phyloP scores from a whole-genome alignment of 2,329 filamentous ascomycete genomes.

The Epichloe hybrida region DNA sequence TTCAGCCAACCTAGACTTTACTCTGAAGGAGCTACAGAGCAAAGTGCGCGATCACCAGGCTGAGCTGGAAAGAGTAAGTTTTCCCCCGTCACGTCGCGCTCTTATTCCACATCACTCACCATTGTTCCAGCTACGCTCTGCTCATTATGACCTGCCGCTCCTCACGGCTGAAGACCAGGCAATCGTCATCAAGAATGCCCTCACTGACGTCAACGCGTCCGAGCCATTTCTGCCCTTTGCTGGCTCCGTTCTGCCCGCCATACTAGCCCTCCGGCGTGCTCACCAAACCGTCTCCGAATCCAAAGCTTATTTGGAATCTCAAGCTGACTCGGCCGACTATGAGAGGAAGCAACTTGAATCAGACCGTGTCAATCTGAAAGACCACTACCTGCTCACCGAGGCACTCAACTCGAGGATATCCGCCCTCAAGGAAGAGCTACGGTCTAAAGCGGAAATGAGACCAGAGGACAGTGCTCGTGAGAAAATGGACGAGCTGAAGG shows the following conservation, averaged over 20 bases:
- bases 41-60: slow-evolving; percentile 41
- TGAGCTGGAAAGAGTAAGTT: slow-evolving; percentile 31
- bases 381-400: slow-evolving; percentile 41
- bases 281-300: slow-evolving; percentile 52
- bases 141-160: slow-evolving; percentile 9
- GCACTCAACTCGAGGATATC: slow-evolving; percentile 44
- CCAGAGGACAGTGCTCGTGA: slow-evolving; percentile 49
- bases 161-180: slow-evolving; percentile 18
- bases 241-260: slow-evolving; percentile 54
- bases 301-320: slow-evolving; percentile 40
- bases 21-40: slow-evolving; percentile 51
- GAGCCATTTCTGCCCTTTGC: slow-evolving; percentile 53
- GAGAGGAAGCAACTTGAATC: slow-evolving; percentile 34
- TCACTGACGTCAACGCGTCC: slow-evolving; percentile 46
- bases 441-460: slow-evolving; percentile 42
- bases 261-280: slow-evolving; percentile 57
- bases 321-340: slow-evolving; percentile 27
- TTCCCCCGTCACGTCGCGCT: neutral
- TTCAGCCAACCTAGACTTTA: slow-evolving; percentile 46
- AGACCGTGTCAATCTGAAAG: slow-evolving; percentile 36
- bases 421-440: slow-evolving; percentile 42
- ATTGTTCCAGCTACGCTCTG: slow-evolving; percentile 15
- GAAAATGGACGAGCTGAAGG: slow-evolving; percentile 44
- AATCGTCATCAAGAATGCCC: slow-evolving; percentile 46
- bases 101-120: neutral